Conservation (phyloP, 768 basidiomycete genomes). For the Tylopilus felleus region DNA sequence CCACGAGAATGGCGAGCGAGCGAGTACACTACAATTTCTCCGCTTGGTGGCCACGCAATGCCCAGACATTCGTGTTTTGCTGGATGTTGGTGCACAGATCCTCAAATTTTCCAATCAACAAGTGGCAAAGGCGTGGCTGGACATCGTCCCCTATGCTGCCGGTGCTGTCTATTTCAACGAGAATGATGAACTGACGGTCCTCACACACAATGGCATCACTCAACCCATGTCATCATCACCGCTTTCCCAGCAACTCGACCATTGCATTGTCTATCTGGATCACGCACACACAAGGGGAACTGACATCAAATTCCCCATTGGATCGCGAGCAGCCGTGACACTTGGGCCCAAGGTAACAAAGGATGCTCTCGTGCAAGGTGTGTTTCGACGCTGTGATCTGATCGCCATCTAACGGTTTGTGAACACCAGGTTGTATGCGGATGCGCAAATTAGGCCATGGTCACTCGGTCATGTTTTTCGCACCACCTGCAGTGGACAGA, state of each 20-base stretch:
- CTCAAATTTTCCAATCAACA: conserved; percentile 41
- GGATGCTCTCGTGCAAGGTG: too few relatives aligned
- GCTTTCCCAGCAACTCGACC: conserved; percentile 24
- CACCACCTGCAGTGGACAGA: conserved; percentile 37
- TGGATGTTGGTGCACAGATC: too few relatives aligned
- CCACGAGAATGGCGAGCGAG: too few relatives aligned
- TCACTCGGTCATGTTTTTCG: conserved; percentile 45
- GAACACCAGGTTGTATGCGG: too few relatives aligned
- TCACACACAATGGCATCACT: conserved; percentile 16
- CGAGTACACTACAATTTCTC: too few relatives aligned
- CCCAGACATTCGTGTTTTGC: too few relatives aligned
- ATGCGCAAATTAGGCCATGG: conserved; percentile 45
- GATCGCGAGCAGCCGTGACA: conserved; percentile 34
- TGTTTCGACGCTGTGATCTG: not conserved
- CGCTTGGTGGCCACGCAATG: too few relatives aligned
- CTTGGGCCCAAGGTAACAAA: too few relatives aligned
- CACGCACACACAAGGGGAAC: too few relatives aligned
- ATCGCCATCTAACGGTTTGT: conserved; percentile 19
- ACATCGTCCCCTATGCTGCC: not conserved
- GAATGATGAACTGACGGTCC: conserved; percentile 28
- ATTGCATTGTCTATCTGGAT: conserved; percentile 35
- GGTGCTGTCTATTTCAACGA: conserved; percentile 29
- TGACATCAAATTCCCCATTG: conserved; percentile 32
- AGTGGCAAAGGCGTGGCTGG: conserved; percentile 41
- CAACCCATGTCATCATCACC: conserved; percentile 29